phyloP scores from a whole-genome alignment of 164 flowering plant genomes.

The Nymphaea thermarum region DNA sequence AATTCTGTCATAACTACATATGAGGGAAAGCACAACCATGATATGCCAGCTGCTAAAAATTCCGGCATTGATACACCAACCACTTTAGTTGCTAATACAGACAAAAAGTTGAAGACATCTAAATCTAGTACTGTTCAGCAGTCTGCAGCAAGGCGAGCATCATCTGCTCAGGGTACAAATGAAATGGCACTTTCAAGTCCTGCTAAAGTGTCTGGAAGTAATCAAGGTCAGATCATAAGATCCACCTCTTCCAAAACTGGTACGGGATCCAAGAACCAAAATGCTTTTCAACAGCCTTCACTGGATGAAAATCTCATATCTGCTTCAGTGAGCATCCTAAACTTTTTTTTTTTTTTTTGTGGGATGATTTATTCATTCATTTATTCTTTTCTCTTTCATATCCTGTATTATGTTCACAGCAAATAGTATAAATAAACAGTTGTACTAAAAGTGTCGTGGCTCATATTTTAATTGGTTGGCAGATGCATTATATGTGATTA shows the following conservation, averaged over 20 bases:
- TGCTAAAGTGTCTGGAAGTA: slow-evolving; percentile 20
- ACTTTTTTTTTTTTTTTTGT: no score
- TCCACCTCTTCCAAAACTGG: slow-evolving; percentile 9
- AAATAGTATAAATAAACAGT: no score
- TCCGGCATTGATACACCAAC: slow-evolving; percentile 36
- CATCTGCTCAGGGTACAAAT: slow-evolving; percentile 9
- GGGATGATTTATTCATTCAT: neutral
- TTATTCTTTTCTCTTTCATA: neutral
- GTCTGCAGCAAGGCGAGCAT: slow-evolving; percentile 14
- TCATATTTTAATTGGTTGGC: no score
- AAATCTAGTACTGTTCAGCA: slow-evolving; percentile 16
- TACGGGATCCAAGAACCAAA: slow-evolving; percentile 2
- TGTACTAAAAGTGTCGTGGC: no score
- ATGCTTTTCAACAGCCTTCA: neutral
- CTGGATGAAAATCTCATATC: slow-evolving; percentile 4
- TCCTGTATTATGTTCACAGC: no score
- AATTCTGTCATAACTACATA: slow-evolving; percentile 49
- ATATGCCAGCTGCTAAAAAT: slow-evolving; percentile 67
- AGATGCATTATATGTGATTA: no score
- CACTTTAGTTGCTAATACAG: slow-evolving; percentile 43
- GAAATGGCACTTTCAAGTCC: slow-evolving; percentile 15
- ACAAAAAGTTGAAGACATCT: slow-evolving; percentile 20
- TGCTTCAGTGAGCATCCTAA: neutral
- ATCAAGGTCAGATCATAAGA: slow-evolving; percentile 24
- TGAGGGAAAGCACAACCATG: slow-evolving; percentile 78